Evolutionary conservation across 352 stramenopile species (phyloP).

Genomic region (Globisporangium heterothallicum): DNA sequence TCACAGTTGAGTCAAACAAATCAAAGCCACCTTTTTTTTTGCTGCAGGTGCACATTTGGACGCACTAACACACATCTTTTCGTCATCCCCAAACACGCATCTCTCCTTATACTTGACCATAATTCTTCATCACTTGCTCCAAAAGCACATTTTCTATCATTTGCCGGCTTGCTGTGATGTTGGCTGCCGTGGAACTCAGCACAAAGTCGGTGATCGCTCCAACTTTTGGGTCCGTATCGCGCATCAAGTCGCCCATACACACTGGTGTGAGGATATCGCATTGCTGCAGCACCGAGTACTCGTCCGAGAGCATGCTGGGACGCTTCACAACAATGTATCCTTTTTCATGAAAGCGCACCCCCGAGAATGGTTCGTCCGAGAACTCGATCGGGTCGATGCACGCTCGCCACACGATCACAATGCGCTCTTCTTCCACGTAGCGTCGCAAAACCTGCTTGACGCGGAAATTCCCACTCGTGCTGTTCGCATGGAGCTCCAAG

Average conservation of each 20-base stretch:
- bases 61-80: no score
- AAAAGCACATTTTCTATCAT: conserved; percentile 50
- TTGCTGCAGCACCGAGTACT: conserved; percentile 42
- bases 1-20: no score
- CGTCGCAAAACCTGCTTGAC: conserved; percentile 59
- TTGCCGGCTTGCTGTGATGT: conserved; percentile 31
- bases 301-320: conserved; percentile 22
- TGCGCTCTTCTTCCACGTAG: conserved; percentile 51
- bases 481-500: conserved; percentile 46
- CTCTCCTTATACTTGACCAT: no score
- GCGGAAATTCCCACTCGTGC: conserved; percentile 40
- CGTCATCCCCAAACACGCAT: no score
- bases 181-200: conserved; percentile 25
- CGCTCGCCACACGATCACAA: conserved; percentile 55
- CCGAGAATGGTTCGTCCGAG: conserved; percentile 27
- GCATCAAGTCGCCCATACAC: conserved; percentile 21
- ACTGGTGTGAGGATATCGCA: conserved; percentile 42
- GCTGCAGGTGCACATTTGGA: no score
- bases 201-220: conserved; percentile 38
- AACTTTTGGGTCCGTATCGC: conserved; percentile 19
- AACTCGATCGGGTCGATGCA: conserved; percentile 46
- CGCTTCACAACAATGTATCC: conserved; percentile 53
- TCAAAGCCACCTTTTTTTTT: no score
- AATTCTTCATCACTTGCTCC: conserved; percentile 14
- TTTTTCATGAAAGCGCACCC: conserved; percentile 35